phyloP scores from a whole-genome alignment of 768 basidiomycete genomes.

The Leccinum subgranulosum region DNA sequence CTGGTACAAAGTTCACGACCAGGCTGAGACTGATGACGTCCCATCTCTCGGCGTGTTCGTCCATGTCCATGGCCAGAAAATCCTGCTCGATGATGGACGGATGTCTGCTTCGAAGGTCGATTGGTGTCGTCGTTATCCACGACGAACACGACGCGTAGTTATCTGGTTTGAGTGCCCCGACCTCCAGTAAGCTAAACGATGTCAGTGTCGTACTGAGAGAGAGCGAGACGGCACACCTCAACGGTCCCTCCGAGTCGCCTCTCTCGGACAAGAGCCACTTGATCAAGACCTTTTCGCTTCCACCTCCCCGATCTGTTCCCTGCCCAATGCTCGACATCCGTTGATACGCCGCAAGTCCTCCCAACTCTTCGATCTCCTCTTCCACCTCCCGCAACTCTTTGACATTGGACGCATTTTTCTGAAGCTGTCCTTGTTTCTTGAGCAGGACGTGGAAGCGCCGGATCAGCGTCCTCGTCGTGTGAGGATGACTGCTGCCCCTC shows the following conservation, averaged over 20 bases:
- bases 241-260: constrained; percentile 21
- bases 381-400: constrained; percentile 52
- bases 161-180: constrained; percentile 82
- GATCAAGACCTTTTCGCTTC: constrained; percentile 79
- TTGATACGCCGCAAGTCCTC: constrained; percentile 81
- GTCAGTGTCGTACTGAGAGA: not conserved
- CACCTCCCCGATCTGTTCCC: constrained; percentile 77
- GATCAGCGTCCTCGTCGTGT: constrained; percentile 69
- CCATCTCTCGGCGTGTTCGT: constrained; percentile 56
- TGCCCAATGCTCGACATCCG: constrained; percentile 82
- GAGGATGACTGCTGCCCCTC: constrained; percentile 45
- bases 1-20: constrained; percentile 86
- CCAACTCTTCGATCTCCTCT: constrained; percentile 60
- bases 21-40: constrained; percentile 82
- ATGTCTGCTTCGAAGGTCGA: constrained; percentile 84
- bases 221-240: constrained; percentile 31
- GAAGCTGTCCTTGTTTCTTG: constrained; percentile 61
- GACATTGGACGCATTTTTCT: constrained; percentile 27
- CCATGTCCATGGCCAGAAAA: constrained; percentile 62
- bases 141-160: constrained; percentile 65
- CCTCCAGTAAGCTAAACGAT: constrained; percentile 69
- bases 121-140: constrained; percentile 75
- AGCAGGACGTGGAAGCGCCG: constrained; percentile 77
- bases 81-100: constrained; percentile 83
- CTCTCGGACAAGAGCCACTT: constrained; percentile 52